Evolutionary conservation across 1,139 yeast genomes (phyloP).

Genomic region (Candida sanyaensis): DNA sequence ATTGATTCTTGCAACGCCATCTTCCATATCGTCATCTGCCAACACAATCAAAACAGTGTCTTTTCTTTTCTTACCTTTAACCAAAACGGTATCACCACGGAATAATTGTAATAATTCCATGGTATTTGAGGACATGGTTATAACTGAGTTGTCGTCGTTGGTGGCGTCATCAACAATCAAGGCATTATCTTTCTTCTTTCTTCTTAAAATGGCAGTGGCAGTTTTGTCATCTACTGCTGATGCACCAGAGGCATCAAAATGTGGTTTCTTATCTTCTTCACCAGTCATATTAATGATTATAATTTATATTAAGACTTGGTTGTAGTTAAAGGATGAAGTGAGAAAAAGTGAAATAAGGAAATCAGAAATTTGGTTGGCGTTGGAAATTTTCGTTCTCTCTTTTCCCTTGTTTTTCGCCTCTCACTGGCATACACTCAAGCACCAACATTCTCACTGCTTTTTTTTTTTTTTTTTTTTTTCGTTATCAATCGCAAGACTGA

Average conservation of each 20-base stretch:
- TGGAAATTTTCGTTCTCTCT: slow-evolving; percentile 1
- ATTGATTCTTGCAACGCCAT: slow-evolving; percentile 92
- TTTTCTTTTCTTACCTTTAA: slow-evolving; percentile 97
- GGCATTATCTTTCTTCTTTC: slow-evolving; percentile 97
- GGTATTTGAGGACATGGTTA: slow-evolving; percentile 91
- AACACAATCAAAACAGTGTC: slow-evolving; percentile 97
- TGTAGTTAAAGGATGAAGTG: background rate
- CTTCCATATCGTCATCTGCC: slow-evolving; percentile 96
- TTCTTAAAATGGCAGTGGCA: slow-evolving; percentile 95
- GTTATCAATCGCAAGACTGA: too few species aligned
- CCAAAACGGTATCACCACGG: slow-evolving; percentile 96
- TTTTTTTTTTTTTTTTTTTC: too few species aligned
- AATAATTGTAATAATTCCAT: slow-evolving; percentile 94
- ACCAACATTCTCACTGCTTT: too few species aligned
- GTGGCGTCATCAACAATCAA: slow-evolving; percentile 95
- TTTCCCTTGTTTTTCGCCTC: background rate
- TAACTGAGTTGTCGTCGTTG: slow-evolving; percentile 95
- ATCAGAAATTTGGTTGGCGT: slow-evolving; percentile 2
- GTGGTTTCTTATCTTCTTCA: slow-evolving; percentile 37
- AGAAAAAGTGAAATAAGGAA: slow-evolving; percentile 3
- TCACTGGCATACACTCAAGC: background rate
- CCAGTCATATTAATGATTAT: slow-evolving; percentile 22
- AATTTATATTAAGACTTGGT: background rate
- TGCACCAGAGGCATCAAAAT: slow-evolving; percentile 49
- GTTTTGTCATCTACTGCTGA: slow-evolving; percentile 71